These are phyloP conservation scores for Fusarium secorum DNA, from an alignment of 2,329 filamentous ascomycete genomes.

Conservation along the genomic window DNA sequence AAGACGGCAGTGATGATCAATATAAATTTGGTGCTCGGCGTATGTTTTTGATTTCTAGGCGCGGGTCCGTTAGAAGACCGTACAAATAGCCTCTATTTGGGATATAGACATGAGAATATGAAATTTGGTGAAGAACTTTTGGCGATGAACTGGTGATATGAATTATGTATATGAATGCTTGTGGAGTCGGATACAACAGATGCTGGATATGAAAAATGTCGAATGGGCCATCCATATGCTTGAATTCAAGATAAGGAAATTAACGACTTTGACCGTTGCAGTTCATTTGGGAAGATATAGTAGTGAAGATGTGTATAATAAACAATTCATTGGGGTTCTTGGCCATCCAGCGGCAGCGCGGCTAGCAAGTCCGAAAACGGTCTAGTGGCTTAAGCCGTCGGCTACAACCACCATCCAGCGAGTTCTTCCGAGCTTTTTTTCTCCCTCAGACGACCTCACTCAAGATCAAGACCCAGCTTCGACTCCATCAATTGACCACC, in stretches of 20 bases:
- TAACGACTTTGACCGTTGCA: background rate
- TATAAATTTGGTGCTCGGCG: conserved; percentile 37
- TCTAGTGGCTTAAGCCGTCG: conserved; percentile 41
- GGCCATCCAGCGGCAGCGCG: conserved; percentile 25
- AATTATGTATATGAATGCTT: background rate
- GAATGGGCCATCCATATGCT: background rate
- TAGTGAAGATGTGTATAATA: background rate
- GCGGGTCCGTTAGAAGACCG: conserved; percentile 25
- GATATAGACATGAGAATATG: conserved; percentile 36
- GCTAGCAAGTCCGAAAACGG: conserved; percentile 40
- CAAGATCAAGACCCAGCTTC: conserved; percentile 40
- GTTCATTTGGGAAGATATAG: background rate
- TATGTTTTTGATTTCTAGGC: conserved; percentile 35
- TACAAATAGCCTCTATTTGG: conserved; percentile 19
- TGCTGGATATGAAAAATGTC: background rate
- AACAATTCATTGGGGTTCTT: conserved; percentile 14
- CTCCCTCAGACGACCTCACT: conserved; percentile 47
- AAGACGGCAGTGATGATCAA: conserved; percentile 14
- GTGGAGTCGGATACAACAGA: background rate
- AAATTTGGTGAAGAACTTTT: background rate
- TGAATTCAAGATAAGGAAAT: background rate
- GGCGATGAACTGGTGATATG: background rate
- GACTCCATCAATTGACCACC: conserved; percentile 50
- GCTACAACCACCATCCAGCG: conserved; percentile 46
- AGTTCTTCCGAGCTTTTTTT: conserved; percentile 61